Conservation (phyloP, 441 rosid species). For the Hypseocharis bilobata region DNA sequence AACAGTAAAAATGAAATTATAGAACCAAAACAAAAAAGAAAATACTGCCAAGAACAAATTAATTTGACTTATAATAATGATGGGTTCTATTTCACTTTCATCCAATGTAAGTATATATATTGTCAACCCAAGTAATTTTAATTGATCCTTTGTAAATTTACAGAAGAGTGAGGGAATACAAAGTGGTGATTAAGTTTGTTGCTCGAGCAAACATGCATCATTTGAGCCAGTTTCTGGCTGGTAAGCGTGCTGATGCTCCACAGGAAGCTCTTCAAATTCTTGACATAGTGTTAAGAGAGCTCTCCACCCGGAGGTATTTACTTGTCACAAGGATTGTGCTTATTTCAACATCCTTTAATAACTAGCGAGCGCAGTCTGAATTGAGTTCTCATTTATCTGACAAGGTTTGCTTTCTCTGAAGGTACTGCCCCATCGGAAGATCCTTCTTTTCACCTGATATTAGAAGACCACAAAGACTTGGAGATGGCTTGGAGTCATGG, state of each 20-base stretch:
- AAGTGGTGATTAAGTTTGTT: slow-evolving; percentile 73
- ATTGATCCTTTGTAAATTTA: slow-evolving; percentile 14
- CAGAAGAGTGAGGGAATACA: slow-evolving; percentile 75
- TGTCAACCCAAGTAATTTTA: background rate
- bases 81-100: background rate
- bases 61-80: background rate
- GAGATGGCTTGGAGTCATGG: slow-evolving; percentile 97
- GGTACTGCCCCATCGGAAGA: slow-evolving; percentile 76
- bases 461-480: slow-evolving; percentile 64
- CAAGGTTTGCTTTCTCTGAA: slow-evolving; percentile 19
- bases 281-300: slow-evolving; percentile 76
- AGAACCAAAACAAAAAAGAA: background rate
- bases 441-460: slow-evolving; percentile 85
- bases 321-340: background rate
- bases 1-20: background rate
- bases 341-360: background rate
- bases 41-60: background rate
- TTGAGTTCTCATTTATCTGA: slow-evolving; percentile 2
- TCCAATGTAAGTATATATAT: too few species aligned
- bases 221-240: slow-evolving; percentile 73
- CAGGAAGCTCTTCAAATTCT: slow-evolving; percentile 88
- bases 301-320: slow-evolving; percentile 65
- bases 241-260: slow-evolving; percentile 79
- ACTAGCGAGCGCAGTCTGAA: background rate
- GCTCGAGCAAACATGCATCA: slow-evolving; percentile 86